Conservation (phyloP, 2,329 filamentous ascomycete genomes). For the Dothiorella sarmentorum region DNA sequence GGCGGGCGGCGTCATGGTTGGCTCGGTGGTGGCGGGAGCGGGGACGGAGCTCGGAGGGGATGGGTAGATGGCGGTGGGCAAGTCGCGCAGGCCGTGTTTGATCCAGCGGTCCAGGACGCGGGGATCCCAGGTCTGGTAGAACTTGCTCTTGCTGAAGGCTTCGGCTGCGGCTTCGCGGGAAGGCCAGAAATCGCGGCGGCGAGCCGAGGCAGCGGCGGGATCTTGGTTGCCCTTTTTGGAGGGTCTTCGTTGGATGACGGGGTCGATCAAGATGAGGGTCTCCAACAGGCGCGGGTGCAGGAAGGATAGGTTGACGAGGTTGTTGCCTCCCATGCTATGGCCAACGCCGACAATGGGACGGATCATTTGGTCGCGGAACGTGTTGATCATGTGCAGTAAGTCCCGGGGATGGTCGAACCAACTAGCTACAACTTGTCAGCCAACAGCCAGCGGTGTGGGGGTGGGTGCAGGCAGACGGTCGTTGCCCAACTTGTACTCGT, state of each 20-base stretch:
- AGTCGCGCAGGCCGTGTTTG: conserved; percentile 68
- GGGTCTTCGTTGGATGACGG: conserved; percentile 62
- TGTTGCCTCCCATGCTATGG: conserved; percentile 81
- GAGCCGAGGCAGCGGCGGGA: conserved; percentile 61
- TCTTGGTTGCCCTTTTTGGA: conserved; percentile 40
- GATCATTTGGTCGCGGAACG: conserved; percentile 74
- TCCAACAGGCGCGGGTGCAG: conserved; percentile 78
- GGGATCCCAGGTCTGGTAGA: conserved; percentile 80
- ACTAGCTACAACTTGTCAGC: conserved; percentile 54
- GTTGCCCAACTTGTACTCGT: conserved; percentile 73
- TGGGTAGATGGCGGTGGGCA: conserved; percentile 60
- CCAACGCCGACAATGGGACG: conserved; percentile 80
- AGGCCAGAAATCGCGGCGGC: conserved; percentile 78
- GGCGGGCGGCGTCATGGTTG: conserved; percentile 23
- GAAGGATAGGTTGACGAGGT: conserved; percentile 68
- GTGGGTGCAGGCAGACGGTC: conserved; percentile 61
- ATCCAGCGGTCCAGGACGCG: conserved; percentile 75
- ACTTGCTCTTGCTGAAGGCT: conserved; percentile 64
- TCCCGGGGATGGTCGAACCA: conserved; percentile 88
- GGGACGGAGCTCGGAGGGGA: not conserved
- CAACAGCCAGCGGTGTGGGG: not conserved
- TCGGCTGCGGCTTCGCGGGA: conserved; percentile 65
- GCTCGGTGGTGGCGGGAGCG: conserved; percentile 21
- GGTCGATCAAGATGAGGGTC: conserved; percentile 76
- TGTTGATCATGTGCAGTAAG: conserved; percentile 79